These are phyloP conservation scores for Quercus engelmannii DNA, from an alignment of 306 rosid species.

Conservation along the genomic window DNA sequence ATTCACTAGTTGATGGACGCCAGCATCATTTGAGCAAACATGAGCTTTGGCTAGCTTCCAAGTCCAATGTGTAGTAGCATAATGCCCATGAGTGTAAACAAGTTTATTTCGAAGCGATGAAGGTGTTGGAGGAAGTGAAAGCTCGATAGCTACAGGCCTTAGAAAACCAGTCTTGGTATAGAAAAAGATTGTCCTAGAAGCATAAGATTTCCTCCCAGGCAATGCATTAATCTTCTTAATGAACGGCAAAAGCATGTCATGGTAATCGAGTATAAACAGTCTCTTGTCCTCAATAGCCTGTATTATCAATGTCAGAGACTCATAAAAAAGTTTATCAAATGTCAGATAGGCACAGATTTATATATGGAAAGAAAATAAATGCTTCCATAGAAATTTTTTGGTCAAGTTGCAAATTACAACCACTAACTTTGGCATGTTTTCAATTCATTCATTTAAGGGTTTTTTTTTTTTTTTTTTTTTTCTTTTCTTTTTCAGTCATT, in stretches of 20 bases:
- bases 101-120: conserved; percentile 45
- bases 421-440: too few relatives aligned
- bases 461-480: too few relatives aligned
- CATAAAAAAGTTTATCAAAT: neutral
- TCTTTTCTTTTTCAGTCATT: too few relatives aligned
- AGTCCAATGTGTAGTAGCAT: conserved; percentile 79
- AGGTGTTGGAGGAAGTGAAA: conserved; percentile 65
- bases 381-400: neutral
- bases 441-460: too few relatives aligned
- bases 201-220: conserved; percentile 78
- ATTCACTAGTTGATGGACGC: conserved; percentile 90
- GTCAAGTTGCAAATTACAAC: too few relatives aligned
- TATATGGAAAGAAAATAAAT: neutral
- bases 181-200: conserved; percentile 79
- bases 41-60: conserved; percentile 99
- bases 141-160: conserved; percentile 82
- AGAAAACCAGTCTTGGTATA: conserved; percentile 35
- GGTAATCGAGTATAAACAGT: conserved; percentile 78
- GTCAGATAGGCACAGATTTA: neutral
- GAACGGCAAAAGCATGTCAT: conserved; percentile 79
- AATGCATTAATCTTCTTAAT: conserved; percentile 73
- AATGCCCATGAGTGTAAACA: conserved; percentile 78
- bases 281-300: conserved; percentile 88
- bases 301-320: conserved; percentile 8
- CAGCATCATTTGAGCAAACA: conserved; percentile 86